These are phyloP conservation scores for Cruciata laevipes DNA, from an alignment of 257 asterid genomes.

Conservation along the genomic window DNA sequence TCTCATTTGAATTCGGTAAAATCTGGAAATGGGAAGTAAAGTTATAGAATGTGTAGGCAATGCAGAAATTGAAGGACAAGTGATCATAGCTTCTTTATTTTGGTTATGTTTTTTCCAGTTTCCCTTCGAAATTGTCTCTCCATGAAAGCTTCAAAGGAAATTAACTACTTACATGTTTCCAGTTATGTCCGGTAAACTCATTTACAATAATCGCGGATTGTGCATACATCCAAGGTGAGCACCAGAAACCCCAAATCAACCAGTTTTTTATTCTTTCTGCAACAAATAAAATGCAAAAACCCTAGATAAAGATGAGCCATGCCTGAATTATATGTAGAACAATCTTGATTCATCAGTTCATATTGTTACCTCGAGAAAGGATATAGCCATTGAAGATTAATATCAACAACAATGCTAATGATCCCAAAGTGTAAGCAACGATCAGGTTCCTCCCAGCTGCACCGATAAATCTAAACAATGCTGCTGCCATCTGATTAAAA, in stretches of 20 bases:
- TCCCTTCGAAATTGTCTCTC: too few species aligned
- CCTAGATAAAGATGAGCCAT: background rate
- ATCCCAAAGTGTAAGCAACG: slow-evolving; percentile 59
- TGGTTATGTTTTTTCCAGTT: too few species aligned
- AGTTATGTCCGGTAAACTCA: slow-evolving; percentile 50
- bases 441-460: slow-evolving; percentile 55
- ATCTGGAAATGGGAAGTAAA: slow-evolving; percentile 11
- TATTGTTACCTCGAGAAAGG: slow-evolving; percentile 47
- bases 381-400: slow-evolving; percentile 57
- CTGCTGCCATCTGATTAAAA: slow-evolving; percentile 40
- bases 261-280: slow-evolving; percentile 52
- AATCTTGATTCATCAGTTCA: slow-evolving; percentile 1
- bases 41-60: background rate
- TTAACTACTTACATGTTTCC: slow-evolving; percentile 42
- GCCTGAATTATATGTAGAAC: background rate
- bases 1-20: slow-evolving; percentile 16
- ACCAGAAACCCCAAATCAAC: slow-evolving; percentile 83
- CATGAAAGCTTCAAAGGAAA: background rate
- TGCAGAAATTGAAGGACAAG: background rate
- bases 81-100: too few species aligned
- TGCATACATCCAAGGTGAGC: slow-evolving; percentile 61
- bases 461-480: slow-evolving; percentile 49
- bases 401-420: slow-evolving; percentile 39
- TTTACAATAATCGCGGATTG: slow-evolving; percentile 54
- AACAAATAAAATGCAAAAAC: background rate